Percentiles rank a stretch among this genome's conserved stretches.
Evolutionary conservation across 257 asterid species (phyloP).

Genomic region (Scutellaria galericulata): DNA sequence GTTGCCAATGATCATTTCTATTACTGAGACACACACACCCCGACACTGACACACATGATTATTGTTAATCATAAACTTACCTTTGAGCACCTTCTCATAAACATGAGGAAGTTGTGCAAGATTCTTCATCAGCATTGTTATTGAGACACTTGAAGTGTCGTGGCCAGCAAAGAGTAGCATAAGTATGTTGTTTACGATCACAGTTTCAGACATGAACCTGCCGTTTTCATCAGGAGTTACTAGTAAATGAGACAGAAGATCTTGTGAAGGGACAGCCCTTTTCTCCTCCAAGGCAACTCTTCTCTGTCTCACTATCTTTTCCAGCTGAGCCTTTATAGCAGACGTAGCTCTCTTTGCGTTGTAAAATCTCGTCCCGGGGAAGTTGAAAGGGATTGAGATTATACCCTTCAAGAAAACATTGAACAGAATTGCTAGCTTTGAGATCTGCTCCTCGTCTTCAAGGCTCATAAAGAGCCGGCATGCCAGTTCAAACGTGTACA

Average conservation of each 20-base stretch:
- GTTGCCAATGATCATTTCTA: not conserved
- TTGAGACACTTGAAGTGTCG: slow-evolving; percentile 69
- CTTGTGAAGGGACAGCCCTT: slow-evolving; percentile 51
- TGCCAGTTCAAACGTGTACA: slow-evolving; percentile 70
- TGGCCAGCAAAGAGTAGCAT: slow-evolving; percentile 80
- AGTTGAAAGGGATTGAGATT: slow-evolving; percentile 57
- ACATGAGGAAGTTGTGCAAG: slow-evolving; percentile 70
- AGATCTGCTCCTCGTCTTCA: slow-evolving; percentile 55
- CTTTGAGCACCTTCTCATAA: slow-evolving; percentile 62
- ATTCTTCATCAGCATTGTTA: slow-evolving; percentile 60
- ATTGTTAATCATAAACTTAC: slow-evolving; percentile 30
- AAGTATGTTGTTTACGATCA: slow-evolving; percentile 63
- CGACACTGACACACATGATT: not conserved
- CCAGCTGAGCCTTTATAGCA: slow-evolving; percentile 51
- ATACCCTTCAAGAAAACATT: slow-evolving; percentile 66
- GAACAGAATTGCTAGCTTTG: slow-evolving; percentile 58
- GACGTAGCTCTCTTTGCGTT: slow-evolving; percentile 58
- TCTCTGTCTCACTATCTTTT: slow-evolving; percentile 55
- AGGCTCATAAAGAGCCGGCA: slow-evolving; percentile 80
- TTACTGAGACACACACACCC: not conserved
- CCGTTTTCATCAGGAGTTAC: slow-evolving; percentile 61
- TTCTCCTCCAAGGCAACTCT: slow-evolving; percentile 51
- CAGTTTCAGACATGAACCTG: slow-evolving; percentile 62
- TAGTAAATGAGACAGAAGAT: slow-evolving; percentile 77
- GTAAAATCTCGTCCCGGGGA: slow-evolving; percentile 74